Conservation (phyloP, 441 rosid genomes). For the Pelargonium myrrhifolium region DNA sequence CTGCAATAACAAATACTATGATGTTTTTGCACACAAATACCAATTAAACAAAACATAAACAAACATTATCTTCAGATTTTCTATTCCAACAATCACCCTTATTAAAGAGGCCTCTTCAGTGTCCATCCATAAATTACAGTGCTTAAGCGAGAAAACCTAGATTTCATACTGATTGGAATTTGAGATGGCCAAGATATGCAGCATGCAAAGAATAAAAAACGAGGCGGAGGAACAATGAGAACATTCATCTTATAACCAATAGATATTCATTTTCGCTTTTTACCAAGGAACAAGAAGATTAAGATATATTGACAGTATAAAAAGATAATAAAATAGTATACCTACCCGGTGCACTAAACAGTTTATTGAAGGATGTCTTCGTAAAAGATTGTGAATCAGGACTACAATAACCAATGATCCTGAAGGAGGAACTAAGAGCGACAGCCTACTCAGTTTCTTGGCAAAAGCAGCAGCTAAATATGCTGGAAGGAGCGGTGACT, state of each 20-base stretch:
- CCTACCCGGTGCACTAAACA: conserved; percentile 79
- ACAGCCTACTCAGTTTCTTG: conserved; percentile 73
- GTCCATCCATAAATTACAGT: too few species aligned
- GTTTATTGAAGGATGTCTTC: conserved; percentile 86
- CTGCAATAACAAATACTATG: too few species aligned
- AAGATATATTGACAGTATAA: background rate
- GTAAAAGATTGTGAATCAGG: conserved; percentile 70
- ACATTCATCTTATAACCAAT: background rate
- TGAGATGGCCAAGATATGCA: background rate
- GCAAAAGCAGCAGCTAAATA: conserved; percentile 90
- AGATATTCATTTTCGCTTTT: background rate
- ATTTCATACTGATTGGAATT: too few species aligned
- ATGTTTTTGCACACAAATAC: too few species aligned
- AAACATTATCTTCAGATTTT: too few species aligned
- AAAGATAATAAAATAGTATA: background rate
- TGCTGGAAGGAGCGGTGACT: conserved; percentile 87
- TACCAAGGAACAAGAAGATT: background rate
- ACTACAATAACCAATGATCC: conserved; percentile 75
- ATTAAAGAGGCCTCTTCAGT: too few species aligned
- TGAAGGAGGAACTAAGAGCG: conserved; percentile 73
- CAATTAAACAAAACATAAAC: too few species aligned
- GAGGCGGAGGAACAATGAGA: background rate
- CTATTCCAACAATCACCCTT: too few species aligned
- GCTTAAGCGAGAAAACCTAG: too few species aligned
- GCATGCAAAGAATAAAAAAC: background rate